These are phyloP conservation scores for Pythium coloratum DNA, from an alignment of 352 stramenopile species.

Conservation along the genomic window DNA sequence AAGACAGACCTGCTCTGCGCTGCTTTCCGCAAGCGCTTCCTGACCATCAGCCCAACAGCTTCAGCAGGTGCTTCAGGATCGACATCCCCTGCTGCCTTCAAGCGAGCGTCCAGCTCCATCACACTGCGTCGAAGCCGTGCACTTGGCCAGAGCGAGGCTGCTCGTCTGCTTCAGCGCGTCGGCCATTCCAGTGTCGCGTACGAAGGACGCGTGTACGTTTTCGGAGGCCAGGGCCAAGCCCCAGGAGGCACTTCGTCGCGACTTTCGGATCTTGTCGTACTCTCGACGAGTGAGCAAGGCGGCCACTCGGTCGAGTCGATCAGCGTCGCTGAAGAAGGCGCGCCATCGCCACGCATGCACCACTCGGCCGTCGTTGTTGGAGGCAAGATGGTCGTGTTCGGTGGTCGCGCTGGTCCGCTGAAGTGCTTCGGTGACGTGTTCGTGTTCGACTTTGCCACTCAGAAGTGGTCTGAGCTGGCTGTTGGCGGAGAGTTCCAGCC, in stretches of 20 bases:
- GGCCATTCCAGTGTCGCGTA: conserved; percentile 64
- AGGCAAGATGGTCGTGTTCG: conserved; percentile 77
- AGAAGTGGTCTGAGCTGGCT: conserved; percentile 41
- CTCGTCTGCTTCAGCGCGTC: conserved; percentile 43
- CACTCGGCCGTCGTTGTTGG: conserved; percentile 61
- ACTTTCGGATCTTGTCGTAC: conserved; percentile 43
- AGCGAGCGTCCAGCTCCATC: conserved; percentile 21
- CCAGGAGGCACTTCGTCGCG: conserved; percentile 58
- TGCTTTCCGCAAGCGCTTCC: conserved; percentile 53
- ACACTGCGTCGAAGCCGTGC: conserved; percentile 24
- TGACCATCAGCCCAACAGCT: background rate
- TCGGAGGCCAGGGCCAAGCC: conserved; percentile 68
- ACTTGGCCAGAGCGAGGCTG: conserved; percentile 12
- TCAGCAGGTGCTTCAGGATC: background rate
- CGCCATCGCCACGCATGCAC: conserved; percentile 66
- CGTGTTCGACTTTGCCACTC: conserved; percentile 48
- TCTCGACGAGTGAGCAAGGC: conserved; percentile 17
- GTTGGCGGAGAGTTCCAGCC: conserved; percentile 33
- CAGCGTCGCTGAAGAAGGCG: background rate
- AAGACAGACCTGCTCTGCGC: conserved; percentile 74
- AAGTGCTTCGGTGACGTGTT: conserved; percentile 72
- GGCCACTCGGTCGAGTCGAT: conserved; percentile 5
- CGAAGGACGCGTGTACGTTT: conserved; percentile 49
- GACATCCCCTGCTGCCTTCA: background rate
- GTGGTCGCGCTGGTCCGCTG: conserved; percentile 65